These are phyloP conservation scores for Trichocladium antarcticum DNA, from an alignment of 495 filamentous ascomycete species.

Conservation along the genomic window DNA sequence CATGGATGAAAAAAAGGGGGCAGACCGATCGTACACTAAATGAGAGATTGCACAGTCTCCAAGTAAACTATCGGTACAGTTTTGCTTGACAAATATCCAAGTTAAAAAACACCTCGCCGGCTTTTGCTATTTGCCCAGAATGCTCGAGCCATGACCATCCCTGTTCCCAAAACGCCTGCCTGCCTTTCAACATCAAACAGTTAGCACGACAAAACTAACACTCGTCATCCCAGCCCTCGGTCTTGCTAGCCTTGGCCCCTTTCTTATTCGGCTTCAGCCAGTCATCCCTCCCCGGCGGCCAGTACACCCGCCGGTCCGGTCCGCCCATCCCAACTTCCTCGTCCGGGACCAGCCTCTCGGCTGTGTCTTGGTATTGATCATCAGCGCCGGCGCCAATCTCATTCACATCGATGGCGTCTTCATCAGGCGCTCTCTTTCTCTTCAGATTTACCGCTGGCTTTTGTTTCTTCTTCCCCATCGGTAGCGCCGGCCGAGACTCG, in stretches of 20 bases:
- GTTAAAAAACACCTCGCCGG: no score
- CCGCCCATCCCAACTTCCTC: conserved; percentile 84
- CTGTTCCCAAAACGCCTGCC: no score
- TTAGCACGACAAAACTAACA: not conserved
- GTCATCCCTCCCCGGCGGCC: conserved; percentile 80
- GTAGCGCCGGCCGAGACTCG: conserved; percentile 55
- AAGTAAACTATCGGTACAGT: no score
- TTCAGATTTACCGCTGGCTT: conserved; percentile 18
- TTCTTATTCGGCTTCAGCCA: conserved; percentile 77
- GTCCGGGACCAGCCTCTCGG: conserved; percentile 42
- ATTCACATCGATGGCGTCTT: conserved; percentile 30
- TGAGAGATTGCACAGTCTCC: no score
- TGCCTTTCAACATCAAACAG: no score
- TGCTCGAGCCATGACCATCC: no score
- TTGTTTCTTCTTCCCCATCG: conserved; percentile 41
- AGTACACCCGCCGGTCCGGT: conserved; percentile 75
- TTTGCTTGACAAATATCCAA: no score
- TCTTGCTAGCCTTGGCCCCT: conserved; percentile 29
- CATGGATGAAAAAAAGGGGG: no score
- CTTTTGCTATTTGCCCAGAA: no score
- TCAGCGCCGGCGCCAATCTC: conserved; percentile 36
- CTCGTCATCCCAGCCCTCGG: conserved; percentile 10
- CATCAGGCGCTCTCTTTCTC: conserved; percentile 18
- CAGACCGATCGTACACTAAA: no score
- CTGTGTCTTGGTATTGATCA: conserved; percentile 30